Conservation (phyloP, 2,329 filamentous ascomycete species). For the Exophiala aquamarina region DNA sequence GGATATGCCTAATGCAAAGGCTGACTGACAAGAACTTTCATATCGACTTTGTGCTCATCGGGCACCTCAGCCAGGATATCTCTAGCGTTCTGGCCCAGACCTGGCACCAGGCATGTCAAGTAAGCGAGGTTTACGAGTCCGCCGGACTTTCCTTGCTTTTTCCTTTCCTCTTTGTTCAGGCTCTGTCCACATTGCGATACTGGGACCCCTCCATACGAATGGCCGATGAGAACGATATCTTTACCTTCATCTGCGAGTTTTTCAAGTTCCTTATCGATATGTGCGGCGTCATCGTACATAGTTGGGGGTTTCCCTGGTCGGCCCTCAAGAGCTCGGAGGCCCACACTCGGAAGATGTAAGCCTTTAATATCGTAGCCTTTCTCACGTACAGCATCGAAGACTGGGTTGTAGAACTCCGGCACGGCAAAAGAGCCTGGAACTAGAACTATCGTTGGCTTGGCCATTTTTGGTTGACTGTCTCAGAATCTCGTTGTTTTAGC, state of each 20-base stretch:
- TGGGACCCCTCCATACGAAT: conserved; percentile 39
- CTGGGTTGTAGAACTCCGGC: not conserved
- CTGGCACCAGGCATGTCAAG: conserved; percentile 36
- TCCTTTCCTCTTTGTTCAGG: conserved; percentile 32
- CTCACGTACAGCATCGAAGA: not conserved
- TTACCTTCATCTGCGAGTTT: conserved; percentile 34
- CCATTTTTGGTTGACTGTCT: not conserved
- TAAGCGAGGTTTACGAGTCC: conserved; percentile 36
- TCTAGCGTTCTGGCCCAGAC: conserved; percentile 22
- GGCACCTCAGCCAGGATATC: conserved; percentile 1
- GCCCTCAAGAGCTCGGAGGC: not conserved
- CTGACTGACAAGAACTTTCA: conserved; percentile 14
- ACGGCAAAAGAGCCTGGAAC: not conserved
- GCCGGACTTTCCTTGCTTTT: conserved; percentile 29
- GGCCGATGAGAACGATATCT: conserved; percentile 34
- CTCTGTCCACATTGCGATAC: conserved; percentile 31
- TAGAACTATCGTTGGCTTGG: not conserved
- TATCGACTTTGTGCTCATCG: conserved; percentile 5
- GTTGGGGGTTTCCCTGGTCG: conserved; percentile 22
- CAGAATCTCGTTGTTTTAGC: too few relatives aligned
- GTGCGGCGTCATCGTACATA: conserved; percentile 32
- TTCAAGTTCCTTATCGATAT: conserved; percentile 28
- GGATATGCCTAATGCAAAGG: too few relatives aligned
- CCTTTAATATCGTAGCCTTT: not conserved
- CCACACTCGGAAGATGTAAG: not conserved